These are phyloP conservation scores for Phoenix roebelenii DNA, from an alignment of 176 grass and related monocot species.

Conservation along the genomic window DNA sequence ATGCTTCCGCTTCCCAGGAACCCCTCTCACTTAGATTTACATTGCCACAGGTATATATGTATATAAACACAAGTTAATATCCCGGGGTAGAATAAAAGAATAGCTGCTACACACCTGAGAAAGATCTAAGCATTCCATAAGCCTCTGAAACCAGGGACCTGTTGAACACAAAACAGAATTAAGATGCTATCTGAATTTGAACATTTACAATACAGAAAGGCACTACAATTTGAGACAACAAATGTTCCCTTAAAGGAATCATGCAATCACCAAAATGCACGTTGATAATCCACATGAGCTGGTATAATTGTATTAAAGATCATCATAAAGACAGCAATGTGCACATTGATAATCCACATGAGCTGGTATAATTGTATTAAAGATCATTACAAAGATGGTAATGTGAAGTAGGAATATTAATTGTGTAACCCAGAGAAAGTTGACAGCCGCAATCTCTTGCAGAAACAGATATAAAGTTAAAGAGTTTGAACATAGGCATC, in stretches of 20 bases:
- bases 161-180: conserved; percentile 21
- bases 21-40: conserved; percentile 37
- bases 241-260: neutral
- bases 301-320: too few relatives aligned
- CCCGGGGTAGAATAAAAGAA: conserved; percentile 54
- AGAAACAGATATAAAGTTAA: too few relatives aligned
- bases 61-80: conserved; percentile 45
- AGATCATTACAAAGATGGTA: too few relatives aligned
- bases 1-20: conserved; percentile 28
- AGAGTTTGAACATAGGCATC: too few relatives aligned
- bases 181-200: neutral
- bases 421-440: too few relatives aligned
- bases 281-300: too few relatives aligned
- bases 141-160: conserved; percentile 33
- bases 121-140: conserved; percentile 31
- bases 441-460: too few relatives aligned
- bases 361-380: too few relatives aligned
- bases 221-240: conserved; percentile 3
- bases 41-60: conserved; percentile 37
- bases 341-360: too few relatives aligned
- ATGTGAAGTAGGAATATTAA: too few relatives aligned
- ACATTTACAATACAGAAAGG: neutral
- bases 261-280: too few relatives aligned
- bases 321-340: too few relatives aligned
- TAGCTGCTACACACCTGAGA: conserved; percentile 42